Evolutionary conservation across 371 early-diverging fungal genomes (phyloP).

Genomic region (Chytridiales sp.): DNA sequence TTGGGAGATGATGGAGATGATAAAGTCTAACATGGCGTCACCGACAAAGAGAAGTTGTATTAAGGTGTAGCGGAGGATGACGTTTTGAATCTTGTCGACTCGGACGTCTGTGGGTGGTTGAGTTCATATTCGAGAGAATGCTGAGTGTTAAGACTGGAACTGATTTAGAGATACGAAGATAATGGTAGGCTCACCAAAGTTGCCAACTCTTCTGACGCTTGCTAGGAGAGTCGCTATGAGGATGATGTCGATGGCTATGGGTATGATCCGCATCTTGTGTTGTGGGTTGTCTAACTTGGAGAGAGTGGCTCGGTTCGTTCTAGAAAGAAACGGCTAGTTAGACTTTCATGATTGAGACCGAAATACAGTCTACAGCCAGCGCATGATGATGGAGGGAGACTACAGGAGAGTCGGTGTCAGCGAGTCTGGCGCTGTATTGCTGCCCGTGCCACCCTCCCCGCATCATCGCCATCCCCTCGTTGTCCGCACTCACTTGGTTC

Average conservation of each 20-base stretch:
- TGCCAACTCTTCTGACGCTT: slow-evolving; percentile 16
- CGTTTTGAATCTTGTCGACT: slow-evolving; percentile 19
- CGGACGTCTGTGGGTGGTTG: slow-evolving; percentile 21
- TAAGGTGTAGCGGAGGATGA: slow-evolving; percentile 19
- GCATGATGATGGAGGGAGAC: no score
- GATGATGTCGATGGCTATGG: slow-evolving; percentile 24
- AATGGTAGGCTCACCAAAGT: slow-evolving; percentile 13
- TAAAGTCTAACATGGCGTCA: slow-evolving; percentile 22
- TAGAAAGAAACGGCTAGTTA: no score
- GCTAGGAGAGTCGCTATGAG: slow-evolving; percentile 23
- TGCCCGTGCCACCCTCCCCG: no score
- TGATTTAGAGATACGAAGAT: neutral
- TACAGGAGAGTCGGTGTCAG: no score
- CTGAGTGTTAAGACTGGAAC: neutral
- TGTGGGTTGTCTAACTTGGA: no score
- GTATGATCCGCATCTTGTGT: slow-evolving; percentile 25
- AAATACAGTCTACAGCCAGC: no score
- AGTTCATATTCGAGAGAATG: neutral
- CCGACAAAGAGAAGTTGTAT: slow-evolving; percentile 27
- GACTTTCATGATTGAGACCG: no score
- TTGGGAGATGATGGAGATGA: slow-evolving; percentile 3
- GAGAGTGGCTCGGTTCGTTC: no score
- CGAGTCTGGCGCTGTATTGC: no score
- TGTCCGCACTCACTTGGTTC: no score
- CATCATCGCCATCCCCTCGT: no score